Conservation (phyloP, 2,329 filamentous ascomycete species). For the Cryphonectria japonica region DNA sequence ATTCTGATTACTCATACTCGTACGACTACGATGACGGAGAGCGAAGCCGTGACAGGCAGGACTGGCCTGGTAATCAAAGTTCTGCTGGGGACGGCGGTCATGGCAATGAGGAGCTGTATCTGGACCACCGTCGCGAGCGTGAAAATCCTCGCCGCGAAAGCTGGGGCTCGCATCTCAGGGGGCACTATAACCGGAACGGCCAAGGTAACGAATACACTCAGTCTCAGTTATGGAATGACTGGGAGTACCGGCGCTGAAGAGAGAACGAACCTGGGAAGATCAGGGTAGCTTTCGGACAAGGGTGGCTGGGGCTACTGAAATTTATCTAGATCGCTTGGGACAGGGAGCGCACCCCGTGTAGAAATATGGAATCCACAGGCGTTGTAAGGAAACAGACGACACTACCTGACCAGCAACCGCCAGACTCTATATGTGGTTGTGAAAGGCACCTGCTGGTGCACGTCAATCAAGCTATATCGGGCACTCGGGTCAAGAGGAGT, state of each 20-base stretch:
- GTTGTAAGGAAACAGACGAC: background rate
- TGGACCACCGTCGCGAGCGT: background rate
- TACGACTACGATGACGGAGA: conserved; percentile 1
- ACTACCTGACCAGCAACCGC: background rate
- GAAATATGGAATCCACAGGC: background rate
- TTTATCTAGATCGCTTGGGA: conserved; percentile 2
- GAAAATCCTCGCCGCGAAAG: background rate
- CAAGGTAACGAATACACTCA: background rate
- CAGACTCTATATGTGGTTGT: background rate
- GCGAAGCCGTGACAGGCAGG: background rate
- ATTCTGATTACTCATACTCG: background rate
- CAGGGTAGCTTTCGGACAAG: background rate
- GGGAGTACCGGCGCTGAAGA: background rate
- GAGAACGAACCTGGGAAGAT: background rate
- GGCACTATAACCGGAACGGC: background rate
- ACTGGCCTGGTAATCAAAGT: background rate
- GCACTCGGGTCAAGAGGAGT: background rate
- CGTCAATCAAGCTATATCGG: background rate
- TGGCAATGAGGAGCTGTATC: background rate
- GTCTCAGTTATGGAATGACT: background rate
- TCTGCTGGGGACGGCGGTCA: background rate
- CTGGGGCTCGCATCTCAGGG: background rate
- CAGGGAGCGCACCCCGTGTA: background rate
- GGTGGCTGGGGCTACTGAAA: background rate
- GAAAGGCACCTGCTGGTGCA: background rate